phyloP scores from a whole-genome alignment of 148 eudicot species.

The Chenopodium album region DNA sequence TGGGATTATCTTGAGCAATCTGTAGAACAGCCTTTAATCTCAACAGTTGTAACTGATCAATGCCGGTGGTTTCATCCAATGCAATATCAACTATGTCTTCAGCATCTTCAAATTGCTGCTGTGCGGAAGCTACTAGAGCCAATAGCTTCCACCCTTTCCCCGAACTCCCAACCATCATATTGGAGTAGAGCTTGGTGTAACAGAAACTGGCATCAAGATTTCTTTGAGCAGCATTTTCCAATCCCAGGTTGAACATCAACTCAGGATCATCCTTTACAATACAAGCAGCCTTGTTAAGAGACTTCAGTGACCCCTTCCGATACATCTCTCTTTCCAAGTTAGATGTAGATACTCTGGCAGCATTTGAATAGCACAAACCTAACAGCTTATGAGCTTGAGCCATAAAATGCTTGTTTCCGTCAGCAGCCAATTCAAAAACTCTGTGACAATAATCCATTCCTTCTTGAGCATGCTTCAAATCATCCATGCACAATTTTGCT shows the following conservation, averaged over 20 bases:
- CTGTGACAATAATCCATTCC: conserved; percentile 59
- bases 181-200: conserved; percentile 55
- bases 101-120: conserved; percentile 74
- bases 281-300: conserved; percentile 42
- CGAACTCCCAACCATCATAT: conserved; percentile 60
- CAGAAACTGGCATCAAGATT: conserved; percentile 61
- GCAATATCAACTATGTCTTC: conserved; percentile 81
- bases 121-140: conserved; percentile 69
- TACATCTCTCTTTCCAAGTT: conserved; percentile 50
- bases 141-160: conserved; percentile 64
- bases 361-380: conserved; percentile 79
- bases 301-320: conserved; percentile 49
- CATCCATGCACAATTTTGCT: conserved; percentile 71
- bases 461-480: conserved; percentile 50
- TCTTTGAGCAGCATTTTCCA: conserved; percentile 75
- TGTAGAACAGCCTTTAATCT: conserved; percentile 71
- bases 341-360: conserved; percentile 54
- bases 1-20: conserved; percentile 69
- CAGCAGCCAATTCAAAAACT: conserved; percentile 43
- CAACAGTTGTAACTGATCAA: conserved; percentile 59
- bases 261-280: conserved; percentile 53
- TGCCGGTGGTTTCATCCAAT: conserved; percentile 60
- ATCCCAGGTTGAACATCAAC: conserved; percentile 52
- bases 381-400: conserved; percentile 68
- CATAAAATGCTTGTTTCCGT: conserved; percentile 49